phyloP scores from a whole-genome alignment of 306 rosid genomes.

The Pterocarpus santalinus region DNA sequence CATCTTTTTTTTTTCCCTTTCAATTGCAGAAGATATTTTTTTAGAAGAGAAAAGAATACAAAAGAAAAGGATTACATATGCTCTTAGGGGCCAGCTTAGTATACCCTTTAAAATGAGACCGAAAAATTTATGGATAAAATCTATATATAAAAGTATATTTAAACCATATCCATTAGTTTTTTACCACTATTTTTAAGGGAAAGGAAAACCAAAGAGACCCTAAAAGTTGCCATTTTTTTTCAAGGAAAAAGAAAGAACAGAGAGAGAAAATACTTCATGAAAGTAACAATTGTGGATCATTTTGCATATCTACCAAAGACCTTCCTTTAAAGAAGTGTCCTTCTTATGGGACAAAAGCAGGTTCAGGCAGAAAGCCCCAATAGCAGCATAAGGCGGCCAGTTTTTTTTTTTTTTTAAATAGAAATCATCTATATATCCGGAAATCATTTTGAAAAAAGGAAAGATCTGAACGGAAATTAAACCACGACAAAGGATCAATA shows the following conservation, averaged over 20 bases:
- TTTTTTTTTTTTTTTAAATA: neutral
- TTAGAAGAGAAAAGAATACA: neutral
- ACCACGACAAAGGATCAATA: conserved; percentile 3
- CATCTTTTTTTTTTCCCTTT: neutral
- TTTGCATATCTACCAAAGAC: neutral
- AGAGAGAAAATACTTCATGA: neutral
- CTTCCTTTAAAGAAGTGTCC: no score
- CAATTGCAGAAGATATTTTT: no score
- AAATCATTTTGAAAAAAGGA: no score
- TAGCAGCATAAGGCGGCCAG: neutral
- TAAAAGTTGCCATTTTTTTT: neutral
- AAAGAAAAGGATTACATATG: neutral
- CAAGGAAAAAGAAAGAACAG: neutral
- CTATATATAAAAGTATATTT: neutral
- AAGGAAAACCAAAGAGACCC: neutral
- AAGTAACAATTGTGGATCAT: neutral
- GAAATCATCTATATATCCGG: neutral
- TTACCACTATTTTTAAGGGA: neutral
- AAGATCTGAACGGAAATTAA: conserved; percentile 4
- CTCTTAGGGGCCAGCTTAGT: neutral
- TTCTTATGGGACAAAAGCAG: neutral
- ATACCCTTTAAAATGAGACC: neutral
- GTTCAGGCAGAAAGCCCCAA: conserved; percentile 1
- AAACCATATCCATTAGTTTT: neutral
- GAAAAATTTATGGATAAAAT: neutral